Evolutionary conservation across 1,284 basidiomycete genomes (phyloP), one percentile per base, ranked within the genome.

Genomic region (Irpex sp.): DNA sequence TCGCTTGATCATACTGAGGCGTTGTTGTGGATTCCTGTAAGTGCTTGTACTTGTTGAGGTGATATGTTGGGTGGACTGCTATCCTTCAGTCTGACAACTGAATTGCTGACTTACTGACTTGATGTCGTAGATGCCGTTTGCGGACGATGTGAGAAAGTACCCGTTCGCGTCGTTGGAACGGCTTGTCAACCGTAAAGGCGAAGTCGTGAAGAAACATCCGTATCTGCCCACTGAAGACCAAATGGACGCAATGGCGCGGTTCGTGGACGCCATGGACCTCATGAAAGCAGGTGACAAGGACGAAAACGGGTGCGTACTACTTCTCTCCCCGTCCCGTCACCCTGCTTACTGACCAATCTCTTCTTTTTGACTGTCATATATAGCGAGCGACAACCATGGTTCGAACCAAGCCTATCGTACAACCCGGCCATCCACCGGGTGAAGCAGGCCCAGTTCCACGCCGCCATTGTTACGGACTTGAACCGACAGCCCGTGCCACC

Each of bases 381-480:
- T 67, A 91, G 90, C 5, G 77, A 82, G 19, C 83, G 79, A 9
- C 68, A 70, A 12, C 79, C 86, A 3, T 98, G 94, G 93, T 96
- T 91, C 68, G 85, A 90, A 63, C 83, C 90, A 0, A 76, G 81
- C 1, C 76, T 87, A 2, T 92, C 92, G 0, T 96, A 86, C 74
- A 97, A 96, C 68, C 95, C 96, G 0, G 86, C 91, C 5, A 82
- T 97, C 35, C 96, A 98, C 70, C 88, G 94, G 45, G 83, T 88
- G 59, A 96, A 96, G 71, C 93, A 97, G 75, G 95, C 95, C 3
- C 86, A 96, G 66, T 91, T 95, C 72, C 94, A 96, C 69, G 86
- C 87, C 58, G 91, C 93, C 0, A 80, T 93, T 10, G 87, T 90
- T 6, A 75, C 84, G 1, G 90, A 96, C 68, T 77, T 95, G 8